Conservation (phyloP, 2,329 filamentous ascomycete species). For the Diaporthe nobilis region DNA sequence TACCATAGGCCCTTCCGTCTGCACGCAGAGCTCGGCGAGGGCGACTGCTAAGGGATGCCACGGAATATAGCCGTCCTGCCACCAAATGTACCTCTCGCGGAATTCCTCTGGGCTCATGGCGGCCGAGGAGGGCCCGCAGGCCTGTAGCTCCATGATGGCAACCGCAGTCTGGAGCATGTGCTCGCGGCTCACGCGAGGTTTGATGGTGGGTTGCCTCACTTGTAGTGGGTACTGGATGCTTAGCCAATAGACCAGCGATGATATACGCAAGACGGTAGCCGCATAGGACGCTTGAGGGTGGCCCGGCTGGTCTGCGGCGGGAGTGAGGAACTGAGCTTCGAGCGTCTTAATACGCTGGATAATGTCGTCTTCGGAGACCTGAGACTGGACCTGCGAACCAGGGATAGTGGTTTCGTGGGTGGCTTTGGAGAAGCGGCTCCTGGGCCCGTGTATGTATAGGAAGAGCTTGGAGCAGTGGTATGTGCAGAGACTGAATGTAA, state of each 20-base stretch:
- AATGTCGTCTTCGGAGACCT: slow-evolving; percentile 56
- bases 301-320: slow-evolving; percentile 44
- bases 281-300: slow-evolving; percentile 55
- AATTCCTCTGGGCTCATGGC: slow-evolving; percentile 46
- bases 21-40: slow-evolving; percentile 65
- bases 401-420: slow-evolving; percentile 31
- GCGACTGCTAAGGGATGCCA: slow-evolving; percentile 69
- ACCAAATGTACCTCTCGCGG: slow-evolving; percentile 59
- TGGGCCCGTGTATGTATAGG: slow-evolving; percentile 55
- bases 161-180: slow-evolving; percentile 63
- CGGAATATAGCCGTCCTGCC: slow-evolving; percentile 65
- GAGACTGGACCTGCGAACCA: slow-evolving; percentile 30
- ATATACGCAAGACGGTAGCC: slow-evolving; percentile 56
- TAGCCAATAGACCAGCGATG: slow-evolving; percentile 63
- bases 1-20: slow-evolving; percentile 60
- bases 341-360: slow-evolving; percentile 55
- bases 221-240: slow-evolving; percentile 61
- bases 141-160: slow-evolving; percentile 59
- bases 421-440: slow-evolving; percentile 42
- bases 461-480: slow-evolving; percentile 57
- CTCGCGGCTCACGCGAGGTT: slow-evolving; percentile 54
- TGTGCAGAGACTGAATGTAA: slow-evolving; percentile 57
- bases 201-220: slow-evolving; percentile 46
- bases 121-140: slow-evolving; percentile 50
- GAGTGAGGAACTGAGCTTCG: slow-evolving; percentile 56